Conservation (phyloP, 495 filamentous ascomycete species). For the Hyaloscypha bicolor region DNA sequence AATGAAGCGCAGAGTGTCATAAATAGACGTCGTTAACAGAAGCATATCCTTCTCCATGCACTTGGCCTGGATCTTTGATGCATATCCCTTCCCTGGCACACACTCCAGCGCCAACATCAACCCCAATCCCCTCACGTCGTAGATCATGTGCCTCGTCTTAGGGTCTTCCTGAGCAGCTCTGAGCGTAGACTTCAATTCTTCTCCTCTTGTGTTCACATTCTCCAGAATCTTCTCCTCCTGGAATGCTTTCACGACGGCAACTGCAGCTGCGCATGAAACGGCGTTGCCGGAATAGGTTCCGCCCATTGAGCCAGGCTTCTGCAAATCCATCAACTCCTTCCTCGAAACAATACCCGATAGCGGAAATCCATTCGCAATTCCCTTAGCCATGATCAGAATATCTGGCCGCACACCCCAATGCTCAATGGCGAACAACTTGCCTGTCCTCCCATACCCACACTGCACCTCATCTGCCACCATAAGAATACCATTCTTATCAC, state of each 20-base stretch:
- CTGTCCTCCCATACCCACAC: slow-evolving; percentile 73
- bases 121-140: slow-evolving; percentile 62
- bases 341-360: slow-evolving; percentile 59
- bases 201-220: slow-evolving; percentile 53
- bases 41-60: slow-evolving; percentile 27
- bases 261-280: slow-evolving; percentile 56
- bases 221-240: slow-evolving; percentile 54
- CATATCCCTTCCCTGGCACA: slow-evolving; percentile 46
- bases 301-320: slow-evolving; percentile 48
- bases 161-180: slow-evolving; percentile 35
- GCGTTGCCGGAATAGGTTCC: slow-evolving; percentile 64
- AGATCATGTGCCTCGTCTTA: slow-evolving; percentile 52
- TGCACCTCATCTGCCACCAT: slow-evolving; percentile 77
- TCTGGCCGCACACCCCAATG: slow-evolving; percentile 63
- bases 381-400: slow-evolving; percentile 67
- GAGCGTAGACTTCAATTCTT: slow-evolving; percentile 38
- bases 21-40: slow-evolving; percentile 20
- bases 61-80: slow-evolving; percentile 18
- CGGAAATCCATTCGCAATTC: slow-evolving; percentile 60
- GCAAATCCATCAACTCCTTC: slow-evolving; percentile 51
- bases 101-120: slow-evolving; percentile 63
- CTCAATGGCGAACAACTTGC: slow-evolving; percentile 67
- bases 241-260: slow-evolving; percentile 60
- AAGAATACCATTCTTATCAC: slow-evolving; percentile 63
- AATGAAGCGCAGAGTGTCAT: slow-evolving; percentile 25